Evolutionary conservation across 2,329 filamentous ascomycete genomes (phyloP).

Genomic region (Diaporthe sp.): DNA sequence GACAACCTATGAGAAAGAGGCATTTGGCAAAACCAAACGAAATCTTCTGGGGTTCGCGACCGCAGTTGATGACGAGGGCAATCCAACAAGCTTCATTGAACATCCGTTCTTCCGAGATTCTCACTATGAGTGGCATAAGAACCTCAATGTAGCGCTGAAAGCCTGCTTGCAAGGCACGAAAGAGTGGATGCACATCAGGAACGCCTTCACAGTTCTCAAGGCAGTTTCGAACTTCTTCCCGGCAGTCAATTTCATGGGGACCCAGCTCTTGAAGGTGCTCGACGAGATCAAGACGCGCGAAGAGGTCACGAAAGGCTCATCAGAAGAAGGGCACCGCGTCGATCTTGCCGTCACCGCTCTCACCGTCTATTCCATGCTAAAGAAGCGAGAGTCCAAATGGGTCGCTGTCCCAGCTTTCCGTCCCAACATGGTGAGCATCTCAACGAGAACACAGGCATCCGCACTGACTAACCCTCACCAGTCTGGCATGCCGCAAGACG

Average conservation of each 20-base stretch:
- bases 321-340: slow-evolving; percentile 71
- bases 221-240: slow-evolving; percentile 86
- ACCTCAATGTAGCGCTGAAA: slow-evolving; percentile 83
- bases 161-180: slow-evolving; percentile 79
- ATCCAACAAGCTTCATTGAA: slow-evolving; percentile 79
- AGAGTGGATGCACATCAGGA: slow-evolving; percentile 98
- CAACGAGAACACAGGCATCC: slow-evolving; percentile 33
- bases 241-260: slow-evolving; percentile 89
- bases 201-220: slow-evolving; percentile 92
- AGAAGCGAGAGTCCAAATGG: slow-evolving; percentile 77
- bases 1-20: slow-evolving; percentile 84
- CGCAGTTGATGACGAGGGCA: slow-evolving; percentile 77
- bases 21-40: slow-evolving; percentile 67
- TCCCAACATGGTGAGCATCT: slow-evolving; percentile 68
- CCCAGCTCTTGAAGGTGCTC: slow-evolving; percentile 73
- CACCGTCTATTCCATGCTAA: slow-evolving; percentile 78
- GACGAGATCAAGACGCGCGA: slow-evolving; percentile 76
- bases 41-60: slow-evolving; percentile 84
- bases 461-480: slow-evolving; percentile 55
- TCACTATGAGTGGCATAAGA: slow-evolving; percentile 91
- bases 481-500: slow-evolving; percentile 55
- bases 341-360: slow-evolving; percentile 82
- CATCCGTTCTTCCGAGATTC: slow-evolving; percentile 89
- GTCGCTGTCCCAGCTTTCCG: slow-evolving; percentile 82
- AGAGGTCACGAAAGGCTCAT: slow-evolving; percentile 59